Conservation (phyloP, 2,329 filamentous ascomycete species). For the Zymoseptoria pseudotritici region DNA sequence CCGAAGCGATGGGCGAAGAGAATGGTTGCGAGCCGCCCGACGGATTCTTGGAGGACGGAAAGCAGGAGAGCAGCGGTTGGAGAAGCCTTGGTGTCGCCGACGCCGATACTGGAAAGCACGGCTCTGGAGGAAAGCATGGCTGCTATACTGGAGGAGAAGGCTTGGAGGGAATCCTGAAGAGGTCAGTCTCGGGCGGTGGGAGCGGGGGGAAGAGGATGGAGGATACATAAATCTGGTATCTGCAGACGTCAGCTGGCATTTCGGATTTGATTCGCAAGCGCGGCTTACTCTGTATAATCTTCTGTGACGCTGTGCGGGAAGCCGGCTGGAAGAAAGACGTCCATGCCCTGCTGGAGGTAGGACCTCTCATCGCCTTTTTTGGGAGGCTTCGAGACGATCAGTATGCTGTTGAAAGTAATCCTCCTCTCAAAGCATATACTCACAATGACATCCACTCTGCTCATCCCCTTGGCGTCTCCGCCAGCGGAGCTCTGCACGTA, state of each 20-base stretch:
- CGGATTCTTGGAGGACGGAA: slow-evolving; percentile 73
- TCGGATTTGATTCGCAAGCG: not conserved
- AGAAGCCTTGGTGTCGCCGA: slow-evolving; percentile 70
- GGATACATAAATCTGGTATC: slow-evolving; percentile 61
- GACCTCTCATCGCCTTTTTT: slow-evolving; percentile 11
- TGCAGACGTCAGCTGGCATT: slow-evolving; percentile 23
- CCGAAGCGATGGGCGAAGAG: slow-evolving; percentile 77
- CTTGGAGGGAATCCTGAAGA: slow-evolving; percentile 65
- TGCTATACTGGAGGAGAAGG: slow-evolving; percentile 76
- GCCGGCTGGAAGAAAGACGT: slow-evolving; percentile 79
- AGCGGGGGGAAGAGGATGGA: not conserved
- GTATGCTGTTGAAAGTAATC: slow-evolving; percentile 4
- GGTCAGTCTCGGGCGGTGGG: not conserved
- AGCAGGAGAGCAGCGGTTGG: slow-evolving; percentile 76
- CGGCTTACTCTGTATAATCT: slow-evolving; percentile 70
- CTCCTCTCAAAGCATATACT: slow-evolving; percentile 1
- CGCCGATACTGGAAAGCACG: slow-evolving; percentile 69
- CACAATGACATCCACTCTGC: slow-evolving; percentile 44
- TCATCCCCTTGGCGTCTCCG: slow-evolving; percentile 16
- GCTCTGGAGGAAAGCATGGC: slow-evolving; percentile 73
- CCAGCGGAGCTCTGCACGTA: slow-evolving; percentile 39
- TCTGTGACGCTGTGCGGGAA: slow-evolving; percentile 78
- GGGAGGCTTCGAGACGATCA: slow-evolving; percentile 9
- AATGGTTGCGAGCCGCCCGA: slow-evolving; percentile 76
- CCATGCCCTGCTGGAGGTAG: slow-evolving; percentile 43